phyloP scores from a whole-genome alignment of 2,329 filamentous ascomycete species.

The Fusarium xyrophilum region DNA sequence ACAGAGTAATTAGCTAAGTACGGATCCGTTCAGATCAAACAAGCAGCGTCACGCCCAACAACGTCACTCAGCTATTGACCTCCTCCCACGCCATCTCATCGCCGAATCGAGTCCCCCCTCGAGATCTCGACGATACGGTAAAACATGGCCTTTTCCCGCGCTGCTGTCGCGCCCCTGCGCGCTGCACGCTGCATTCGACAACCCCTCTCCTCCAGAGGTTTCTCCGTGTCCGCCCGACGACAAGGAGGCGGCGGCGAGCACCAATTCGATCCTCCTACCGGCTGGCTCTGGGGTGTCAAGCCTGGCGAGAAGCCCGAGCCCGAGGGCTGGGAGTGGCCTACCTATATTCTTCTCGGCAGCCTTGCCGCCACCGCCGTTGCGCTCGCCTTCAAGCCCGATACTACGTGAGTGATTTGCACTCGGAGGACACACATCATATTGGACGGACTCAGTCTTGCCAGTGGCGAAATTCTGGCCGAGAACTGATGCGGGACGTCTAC shows the following conservation, averaged over 20 bases:
- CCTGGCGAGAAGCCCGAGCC: conserved; percentile 94
- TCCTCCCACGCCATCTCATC: conserved; percentile 33
- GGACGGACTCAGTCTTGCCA: neutral
- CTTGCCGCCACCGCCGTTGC: conserved; percentile 76
- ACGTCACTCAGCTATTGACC: conserved; percentile 43
- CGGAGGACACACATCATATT: neutral
- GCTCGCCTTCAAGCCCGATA: conserved; percentile 97
- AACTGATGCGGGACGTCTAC: conserved; percentile 25
- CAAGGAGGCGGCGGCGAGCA: conserved; percentile 60
- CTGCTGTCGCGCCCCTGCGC: conserved; percentile 48
- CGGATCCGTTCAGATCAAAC: conserved; percentile 30
- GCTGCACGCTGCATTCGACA: conserved; percentile 50
- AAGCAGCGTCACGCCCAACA: conserved; percentile 35
- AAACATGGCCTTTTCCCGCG: conserved; percentile 49
- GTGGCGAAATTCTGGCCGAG: neutral
- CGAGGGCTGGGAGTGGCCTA: conserved; percentile 93
- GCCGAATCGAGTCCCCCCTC: conserved; percentile 29
- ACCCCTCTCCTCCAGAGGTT: conserved; percentile 46
- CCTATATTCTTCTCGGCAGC: conserved; percentile 83
- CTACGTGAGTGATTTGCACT: conserved; percentile 74
- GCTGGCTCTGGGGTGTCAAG: conserved; percentile 93
- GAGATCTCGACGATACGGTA: conserved; percentile 28
- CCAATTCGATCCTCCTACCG: conserved; percentile 87
- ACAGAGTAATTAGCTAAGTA: conserved; percentile 36
- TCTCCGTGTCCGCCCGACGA: conserved; percentile 55